Evolutionary conservation across 1,139 yeast genomes (phyloP).

Genomic region (Candida neerlandica): DNA sequence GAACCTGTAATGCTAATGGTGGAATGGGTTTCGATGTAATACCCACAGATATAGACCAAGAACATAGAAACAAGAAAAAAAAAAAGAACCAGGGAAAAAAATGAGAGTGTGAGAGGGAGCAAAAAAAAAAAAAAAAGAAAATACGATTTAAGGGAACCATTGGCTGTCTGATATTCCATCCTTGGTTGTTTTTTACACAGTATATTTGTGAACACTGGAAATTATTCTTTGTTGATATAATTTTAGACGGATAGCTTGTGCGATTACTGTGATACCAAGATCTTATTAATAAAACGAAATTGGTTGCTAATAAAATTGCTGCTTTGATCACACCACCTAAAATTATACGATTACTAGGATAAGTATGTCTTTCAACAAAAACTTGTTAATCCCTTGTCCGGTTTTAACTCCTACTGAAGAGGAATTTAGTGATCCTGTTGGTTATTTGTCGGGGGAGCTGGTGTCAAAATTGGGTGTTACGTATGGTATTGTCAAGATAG

Average conservation of each 20-base stretch:
- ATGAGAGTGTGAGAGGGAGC: background rate
- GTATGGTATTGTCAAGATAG: constrained; percentile 66
- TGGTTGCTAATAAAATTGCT: background rate
- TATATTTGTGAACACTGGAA: background rate
- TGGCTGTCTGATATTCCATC: constrained; percentile 1
- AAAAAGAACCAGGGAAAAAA: background rate
- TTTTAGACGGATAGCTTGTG: constrained; percentile 10
- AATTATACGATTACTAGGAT: background rate
- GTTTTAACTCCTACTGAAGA: constrained; percentile 53
- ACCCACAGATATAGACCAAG: background rate
- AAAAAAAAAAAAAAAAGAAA: constrained; percentile 1
- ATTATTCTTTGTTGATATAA: background rate
- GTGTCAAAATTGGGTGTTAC: constrained; percentile 54
- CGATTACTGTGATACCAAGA: constrained; percentile 11
- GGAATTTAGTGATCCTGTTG: constrained; percentile 65
- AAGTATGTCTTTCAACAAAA: constrained; percentile 25
- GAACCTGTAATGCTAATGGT: too few species aligned
- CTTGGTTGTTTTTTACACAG: background rate
- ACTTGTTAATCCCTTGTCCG: constrained; percentile 50
- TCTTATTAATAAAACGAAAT: background rate
- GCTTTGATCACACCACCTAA: background rate
- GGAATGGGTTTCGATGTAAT: too few species aligned
- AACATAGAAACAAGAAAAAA: background rate
- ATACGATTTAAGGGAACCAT: constrained; percentile 1
- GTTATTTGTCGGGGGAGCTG: constrained; percentile 55